phyloP scores from a whole-genome alignment of 768 basidiomycete genomes.

The Russula griseocarnosa region DNA sequence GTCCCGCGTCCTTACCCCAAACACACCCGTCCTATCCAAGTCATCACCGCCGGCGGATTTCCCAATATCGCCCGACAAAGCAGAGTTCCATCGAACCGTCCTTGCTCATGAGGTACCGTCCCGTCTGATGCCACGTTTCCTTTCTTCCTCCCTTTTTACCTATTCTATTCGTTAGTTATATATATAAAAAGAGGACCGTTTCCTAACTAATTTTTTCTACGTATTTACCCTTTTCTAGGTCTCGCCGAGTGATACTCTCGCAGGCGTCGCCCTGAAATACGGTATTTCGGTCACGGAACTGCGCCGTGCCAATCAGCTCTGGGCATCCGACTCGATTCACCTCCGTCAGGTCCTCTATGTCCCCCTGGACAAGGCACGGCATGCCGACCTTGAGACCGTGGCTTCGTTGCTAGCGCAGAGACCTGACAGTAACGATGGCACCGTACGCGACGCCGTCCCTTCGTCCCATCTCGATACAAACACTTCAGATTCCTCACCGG shows the following conservation, averaged over 20 bases:
- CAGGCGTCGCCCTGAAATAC: constrained; percentile 86
- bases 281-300: constrained; percentile 80
- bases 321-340: constrained; percentile 91
- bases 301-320: constrained; percentile 85
- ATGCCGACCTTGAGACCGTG: constrained; percentile 38
- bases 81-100: constrained; percentile 38
- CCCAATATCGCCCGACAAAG: neutral
- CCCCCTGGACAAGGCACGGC: constrained; percentile 58
- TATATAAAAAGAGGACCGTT: too few species aligned
- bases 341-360: constrained; percentile 79
- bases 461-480: neutral
- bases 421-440: neutral
- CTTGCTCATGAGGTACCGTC: constrained; percentile 59
- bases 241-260: constrained; percentile 68
- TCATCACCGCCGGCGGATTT: neutral
- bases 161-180: too few species aligned
- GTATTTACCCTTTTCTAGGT: constrained; percentile 40
- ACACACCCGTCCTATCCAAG: neutral
- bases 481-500: constrained; percentile 17
- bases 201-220: neutral
- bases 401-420: constrained; percentile 26
- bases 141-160: neutral
- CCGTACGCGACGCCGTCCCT: too few species aligned
- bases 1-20: constrained; percentile 21
- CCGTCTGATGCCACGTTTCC: constrained; percentile 23